phyloP scores from a whole-genome alignment of 331 rosid genomes.

The Malus hybrid region DNA sequence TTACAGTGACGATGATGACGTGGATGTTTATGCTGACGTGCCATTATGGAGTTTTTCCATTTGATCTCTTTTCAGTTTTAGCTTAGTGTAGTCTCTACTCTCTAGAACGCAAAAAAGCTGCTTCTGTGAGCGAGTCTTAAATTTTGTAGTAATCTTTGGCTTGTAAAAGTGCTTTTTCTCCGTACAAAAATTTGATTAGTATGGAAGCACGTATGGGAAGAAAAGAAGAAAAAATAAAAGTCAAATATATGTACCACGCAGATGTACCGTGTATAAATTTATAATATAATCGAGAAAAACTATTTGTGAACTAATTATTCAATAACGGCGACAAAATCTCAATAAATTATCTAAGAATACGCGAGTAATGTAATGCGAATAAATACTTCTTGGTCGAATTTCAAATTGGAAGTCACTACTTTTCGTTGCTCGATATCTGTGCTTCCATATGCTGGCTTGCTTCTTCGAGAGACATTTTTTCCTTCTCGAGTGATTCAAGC shows the following conservation, averaged over 20 bases:
- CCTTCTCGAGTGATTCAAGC: constrained; percentile 58
- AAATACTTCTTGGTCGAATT: too few relatives aligned
- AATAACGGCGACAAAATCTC: too few relatives aligned
- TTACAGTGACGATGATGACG: constrained; percentile 26
- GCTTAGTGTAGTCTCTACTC: neutral
- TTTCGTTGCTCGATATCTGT: constrained; percentile 10
- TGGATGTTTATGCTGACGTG: constrained; percentile 45
- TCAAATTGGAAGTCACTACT: neutral
- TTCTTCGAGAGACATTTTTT: constrained; percentile 53
- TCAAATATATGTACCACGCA: too few relatives aligned
- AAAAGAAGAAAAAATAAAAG: too few relatives aligned
- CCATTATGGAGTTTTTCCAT: constrained; percentile 67
- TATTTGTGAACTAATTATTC: too few relatives aligned
- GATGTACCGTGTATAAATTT: too few relatives aligned
- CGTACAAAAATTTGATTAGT: neutral
- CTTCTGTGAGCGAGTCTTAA: neutral
- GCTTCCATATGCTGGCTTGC: constrained; percentile 45
- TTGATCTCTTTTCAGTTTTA: constrained; percentile 1
- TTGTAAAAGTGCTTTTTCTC: neutral
- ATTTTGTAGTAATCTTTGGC: neutral
- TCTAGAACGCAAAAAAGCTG: neutral
- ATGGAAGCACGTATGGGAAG: neutral
- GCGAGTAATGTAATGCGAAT: too few relatives aligned
- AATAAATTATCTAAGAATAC: too few relatives aligned
- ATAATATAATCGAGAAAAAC: neutral